Percentiles rank a stretch among this genome's conserved stretches.
Evolutionary conservation across 345 rosid species (phyloP).

Genomic region (Clausena lansium): DNA sequence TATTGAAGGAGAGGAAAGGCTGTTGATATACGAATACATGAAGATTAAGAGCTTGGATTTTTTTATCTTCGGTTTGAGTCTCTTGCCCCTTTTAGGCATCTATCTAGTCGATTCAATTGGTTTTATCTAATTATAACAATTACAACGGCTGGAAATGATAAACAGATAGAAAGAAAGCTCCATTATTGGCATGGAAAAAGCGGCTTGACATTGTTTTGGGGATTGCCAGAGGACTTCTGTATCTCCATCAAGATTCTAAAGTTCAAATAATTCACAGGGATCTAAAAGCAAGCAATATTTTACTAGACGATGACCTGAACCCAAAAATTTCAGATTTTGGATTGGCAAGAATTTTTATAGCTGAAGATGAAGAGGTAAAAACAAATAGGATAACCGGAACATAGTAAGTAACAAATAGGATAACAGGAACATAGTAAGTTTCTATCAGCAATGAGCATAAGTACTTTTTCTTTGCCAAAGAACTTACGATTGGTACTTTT

Average conservation of each 20-base stretch:
- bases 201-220: constrained; percentile 15
- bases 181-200: constrained; percentile 10
- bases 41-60: constrained; percentile 11
- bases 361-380: neutral
- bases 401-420: constrained; percentile 18
- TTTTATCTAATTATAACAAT: neutral
- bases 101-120: neutral
- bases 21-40: constrained; percentile 8
- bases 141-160: neutral
- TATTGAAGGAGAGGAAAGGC: constrained; percentile 3
- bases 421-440: constrained; percentile 19
- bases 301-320: constrained; percentile 10
- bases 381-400: constrained; percentile 18
- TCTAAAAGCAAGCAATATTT: constrained; percentile 11
- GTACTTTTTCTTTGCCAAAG: neutral
- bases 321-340: constrained; percentile 24
- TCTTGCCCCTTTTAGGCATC: neutral
- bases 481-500: neutral
- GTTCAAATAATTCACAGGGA: constrained; percentile 15
- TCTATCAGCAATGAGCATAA: neutral
- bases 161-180: neutral
- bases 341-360: constrained; percentile 13
- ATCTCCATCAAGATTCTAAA: constrained; percentile 19
- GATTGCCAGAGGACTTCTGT: constrained; percentile 19
- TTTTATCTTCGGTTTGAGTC: constrained; percentile 1